These are phyloP conservation scores for Alloascoidea hylecoeti DNA, from an alignment of 805 yeast species.

Conservation along the genomic window DNA sequence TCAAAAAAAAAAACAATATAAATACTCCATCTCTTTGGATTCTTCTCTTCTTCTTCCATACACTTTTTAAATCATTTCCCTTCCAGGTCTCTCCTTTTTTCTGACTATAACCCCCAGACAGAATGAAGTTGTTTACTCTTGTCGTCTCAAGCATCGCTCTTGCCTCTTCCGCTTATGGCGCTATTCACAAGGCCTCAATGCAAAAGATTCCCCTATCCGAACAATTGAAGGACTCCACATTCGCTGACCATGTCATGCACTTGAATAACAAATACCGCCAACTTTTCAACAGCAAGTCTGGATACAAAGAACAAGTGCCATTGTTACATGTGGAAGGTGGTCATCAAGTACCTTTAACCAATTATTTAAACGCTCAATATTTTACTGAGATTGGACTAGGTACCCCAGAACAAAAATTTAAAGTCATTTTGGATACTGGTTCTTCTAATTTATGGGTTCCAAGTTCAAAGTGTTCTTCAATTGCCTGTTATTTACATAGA, in stretches of 20 bases:
- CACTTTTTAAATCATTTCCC: too few species aligned
- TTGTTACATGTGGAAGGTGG: slow-evolving; percentile 21
- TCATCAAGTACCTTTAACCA: slow-evolving; percentile 77
- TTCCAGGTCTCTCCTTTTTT: too few species aligned
- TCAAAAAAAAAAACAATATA: too few species aligned
- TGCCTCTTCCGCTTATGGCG: background rate
- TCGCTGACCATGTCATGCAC: background rate
- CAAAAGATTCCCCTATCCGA: background rate
- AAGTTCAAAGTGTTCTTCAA: slow-evolving; percentile 71
- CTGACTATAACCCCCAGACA: too few species aligned
- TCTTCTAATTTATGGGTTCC: slow-evolving; percentile 98
- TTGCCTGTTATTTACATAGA: slow-evolving; percentile 89
- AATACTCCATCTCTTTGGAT: too few species aligned
- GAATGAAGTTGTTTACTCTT: slow-evolving; percentile 1
- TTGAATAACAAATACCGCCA: background rate
- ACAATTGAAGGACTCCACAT: background rate
- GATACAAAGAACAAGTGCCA: slow-evolving; percentile 8
- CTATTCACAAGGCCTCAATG: background rate
- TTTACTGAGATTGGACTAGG: slow-evolving; percentile 86
- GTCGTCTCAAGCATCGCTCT: background rate
- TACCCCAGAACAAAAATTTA: slow-evolving; percentile 89
- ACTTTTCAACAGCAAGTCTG: background rate
- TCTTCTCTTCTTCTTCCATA: too few species aligned
- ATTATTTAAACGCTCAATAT: slow-evolving; percentile 93
- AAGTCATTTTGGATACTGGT: slow-evolving; percentile 93